Evolutionary conservation across 495 filamentous ascomycete genomes (phyloP).

Genomic region (Hypoxylon lienhwacheense): DNA sequence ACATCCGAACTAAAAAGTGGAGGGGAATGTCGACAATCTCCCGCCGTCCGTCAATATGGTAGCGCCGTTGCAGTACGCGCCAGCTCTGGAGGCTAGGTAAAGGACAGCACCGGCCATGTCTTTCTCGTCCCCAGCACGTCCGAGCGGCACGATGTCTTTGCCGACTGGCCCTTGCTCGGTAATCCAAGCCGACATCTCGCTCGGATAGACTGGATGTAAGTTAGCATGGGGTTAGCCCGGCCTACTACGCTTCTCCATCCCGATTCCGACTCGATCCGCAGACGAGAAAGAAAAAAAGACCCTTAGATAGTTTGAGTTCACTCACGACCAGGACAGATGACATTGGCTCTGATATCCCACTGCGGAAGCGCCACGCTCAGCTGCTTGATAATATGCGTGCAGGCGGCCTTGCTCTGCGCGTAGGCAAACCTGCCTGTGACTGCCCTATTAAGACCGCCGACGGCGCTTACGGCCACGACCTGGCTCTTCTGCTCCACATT

Average conservation of each 20-base stretch:
- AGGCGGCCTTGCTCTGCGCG: slow-evolving; percentile 63
- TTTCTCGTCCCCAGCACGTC: slow-evolving; percentile 52
- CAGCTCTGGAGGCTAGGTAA: slow-evolving; percentile 63
- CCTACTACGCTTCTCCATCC: not conserved
- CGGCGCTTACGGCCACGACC: slow-evolving; percentile 65
- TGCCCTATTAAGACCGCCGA: slow-evolving; percentile 60
- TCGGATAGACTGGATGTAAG: slow-evolving; percentile 56
- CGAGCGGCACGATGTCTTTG: slow-evolving; percentile 51
- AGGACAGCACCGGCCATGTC: slow-evolving; percentile 66
- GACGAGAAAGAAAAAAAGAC: not conserved
- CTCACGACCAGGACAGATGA: slow-evolving; percentile 68
- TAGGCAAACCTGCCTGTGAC: slow-evolving; percentile 62
- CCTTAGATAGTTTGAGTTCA: slow-evolving; percentile 13
- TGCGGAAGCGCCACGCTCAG: slow-evolving; percentile 55
- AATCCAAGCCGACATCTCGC: slow-evolving; percentile 62
- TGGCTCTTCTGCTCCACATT: slow-evolving; percentile 59
- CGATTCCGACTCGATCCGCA: not conserved
- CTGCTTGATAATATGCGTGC: slow-evolving; percentile 66
- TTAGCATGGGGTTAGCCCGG: not conserved
- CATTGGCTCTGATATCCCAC: slow-evolving; percentile 65
- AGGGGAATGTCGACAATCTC: slow-evolving; percentile 55
- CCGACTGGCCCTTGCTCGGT: slow-evolving; percentile 39
- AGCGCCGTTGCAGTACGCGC: slow-evolving; percentile 64
- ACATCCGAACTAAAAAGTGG: slow-evolving; percentile 48
- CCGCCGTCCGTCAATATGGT: slow-evolving; percentile 64